phyloP scores from a whole-genome alignment of 169 alveolate species.

The Plasmodium gaboni region DNA sequence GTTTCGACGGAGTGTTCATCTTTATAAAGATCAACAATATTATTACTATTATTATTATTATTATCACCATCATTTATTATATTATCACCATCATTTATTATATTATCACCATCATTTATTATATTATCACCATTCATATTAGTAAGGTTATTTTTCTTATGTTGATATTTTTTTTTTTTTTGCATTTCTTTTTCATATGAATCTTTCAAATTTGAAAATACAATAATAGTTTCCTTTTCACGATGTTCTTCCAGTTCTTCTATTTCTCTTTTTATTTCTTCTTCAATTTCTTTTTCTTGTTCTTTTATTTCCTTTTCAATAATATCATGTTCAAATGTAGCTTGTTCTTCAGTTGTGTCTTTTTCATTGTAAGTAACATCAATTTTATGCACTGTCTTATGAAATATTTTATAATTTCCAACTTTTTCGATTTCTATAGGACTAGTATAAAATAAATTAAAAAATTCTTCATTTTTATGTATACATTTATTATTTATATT shows the following conservation, averaged over 20 bases:
- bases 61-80: not conserved
- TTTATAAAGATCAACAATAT: no score
- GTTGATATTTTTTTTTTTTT: no score
- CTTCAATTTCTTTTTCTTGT: not conserved
- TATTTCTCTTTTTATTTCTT: not conserved
- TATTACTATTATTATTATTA: not conserved
- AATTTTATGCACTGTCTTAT: conserved; percentile 14
- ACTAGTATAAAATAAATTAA: conserved; percentile 40
- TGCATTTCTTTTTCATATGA: no score
- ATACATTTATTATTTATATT: not conserved
- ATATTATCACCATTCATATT: no score
- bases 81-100: no score
- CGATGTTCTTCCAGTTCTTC: not conserved
- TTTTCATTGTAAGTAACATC: not conserved
- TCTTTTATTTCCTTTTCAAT: not conserved
- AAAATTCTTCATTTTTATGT: conserved; percentile 15
- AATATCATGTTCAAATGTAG: not conserved
- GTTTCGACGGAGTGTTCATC: no score
- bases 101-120: no score
- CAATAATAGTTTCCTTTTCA: not conserved
- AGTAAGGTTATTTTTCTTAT: no score
- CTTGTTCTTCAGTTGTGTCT: not conserved
- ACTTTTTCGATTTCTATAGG: conserved; percentile 56
- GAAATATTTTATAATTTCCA: conserved; percentile 35
- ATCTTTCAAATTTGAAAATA: no score